Evolutionary conservation across 2,329 filamentous ascomycete species (phyloP), one percentile per base, ranked within the genome.

Genomic region (Colletotrichum neosansevieriae): DNA sequence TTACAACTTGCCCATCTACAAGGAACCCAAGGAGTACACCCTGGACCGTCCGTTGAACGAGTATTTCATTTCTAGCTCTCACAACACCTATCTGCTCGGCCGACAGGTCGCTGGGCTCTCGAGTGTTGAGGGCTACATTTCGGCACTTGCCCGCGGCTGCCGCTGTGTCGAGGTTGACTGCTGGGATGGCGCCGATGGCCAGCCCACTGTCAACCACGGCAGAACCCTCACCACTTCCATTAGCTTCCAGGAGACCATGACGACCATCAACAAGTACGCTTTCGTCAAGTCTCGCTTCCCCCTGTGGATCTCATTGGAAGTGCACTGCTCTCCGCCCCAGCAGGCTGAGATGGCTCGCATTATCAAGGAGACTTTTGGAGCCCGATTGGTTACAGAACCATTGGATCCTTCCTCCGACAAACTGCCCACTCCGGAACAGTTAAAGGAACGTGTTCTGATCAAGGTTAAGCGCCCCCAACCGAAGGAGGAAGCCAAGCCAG

Each of bases 161-260:
- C 92, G 96, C 57, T 98, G 96, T 78, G 91, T 99, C 51, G 96
- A 99, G 80, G 94, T 99, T 59, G 96, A 99, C 79, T 98, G 95
- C 80, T 99, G 96, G 96, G 94, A 99, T 79, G 96, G 96, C 15
- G 87, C 88, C 59, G 92, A 97, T 76, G 94, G 93, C 44, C 89
- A 93, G 74, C 96, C 96, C 1, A 89, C 94, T 60, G 96, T 99
- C 36, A 94, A 93, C 70, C 96, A 99, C 74, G 96, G 96, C 24
- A 90, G 91, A 67, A 97, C 94, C 0, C 86, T 97, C 79, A 98
- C 96, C 0, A 95, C 90, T 12, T 91, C 92, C 67, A 94, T 98
- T 63, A 89, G 92, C 42, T 99, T 99, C 80, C 87, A 90, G 51
- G 95, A 98, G 78, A 95, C 95, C 71, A 94, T 99, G 81, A 92